A percentile compares a stretch with the other conserved stretches of the same genome.
Conservation (phyloP, 2,329 filamentous ascomycete genomes). For the Paecilomyces formosus region DNA sequence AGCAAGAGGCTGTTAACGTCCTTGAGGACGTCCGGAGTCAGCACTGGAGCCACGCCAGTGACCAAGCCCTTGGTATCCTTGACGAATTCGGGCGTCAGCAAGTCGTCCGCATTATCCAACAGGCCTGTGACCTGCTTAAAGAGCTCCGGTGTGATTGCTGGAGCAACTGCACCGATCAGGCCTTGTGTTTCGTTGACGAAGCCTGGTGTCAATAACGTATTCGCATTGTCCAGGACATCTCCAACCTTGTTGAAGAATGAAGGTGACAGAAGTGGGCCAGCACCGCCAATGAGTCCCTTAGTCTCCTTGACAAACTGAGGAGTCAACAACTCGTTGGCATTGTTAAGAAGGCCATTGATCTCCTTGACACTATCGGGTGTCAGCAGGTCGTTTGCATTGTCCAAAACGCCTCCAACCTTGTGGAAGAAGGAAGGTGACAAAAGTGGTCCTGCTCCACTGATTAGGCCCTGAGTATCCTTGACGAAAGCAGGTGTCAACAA, state of each 20-base stretch:
- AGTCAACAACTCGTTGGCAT: too few species aligned
- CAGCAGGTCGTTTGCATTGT: constrained; percentile 13
- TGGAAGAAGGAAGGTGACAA: constrained; percentile 17
- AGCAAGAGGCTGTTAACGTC: constrained; percentile 15
- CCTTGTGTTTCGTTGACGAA: constrained; percentile 8
- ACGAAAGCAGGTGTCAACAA: constrained; percentile 12
- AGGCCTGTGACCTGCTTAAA: constrained; percentile 13
- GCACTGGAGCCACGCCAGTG: constrained; percentile 13
- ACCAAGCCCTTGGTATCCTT: constrained; percentile 11
- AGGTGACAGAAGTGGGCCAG: neutral
- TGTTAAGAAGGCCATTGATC: too few species aligned
- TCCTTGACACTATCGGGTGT: too few species aligned
- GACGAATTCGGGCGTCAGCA: constrained; percentile 15
- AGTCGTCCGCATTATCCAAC: constrained; percentile 14
- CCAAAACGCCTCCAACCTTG: constrained; percentile 15
- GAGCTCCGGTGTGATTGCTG: constrained; percentile 16
- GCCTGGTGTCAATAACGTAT: constrained; percentile 21
- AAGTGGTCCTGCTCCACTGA: constrained; percentile 13
- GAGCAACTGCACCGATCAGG: constrained; percentile 16
- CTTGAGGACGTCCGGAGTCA: constrained; percentile 17
- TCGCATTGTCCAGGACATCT: constrained; percentile 5
- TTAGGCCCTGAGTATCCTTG: constrained; percentile 16
- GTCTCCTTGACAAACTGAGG: neutral
- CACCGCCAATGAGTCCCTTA: neutral
- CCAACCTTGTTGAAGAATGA: constrained; percentile 5